phyloP scores from a whole-genome alignment of 2,329 filamentous ascomycete genomes.

The Claviceps arundinis region DNA sequence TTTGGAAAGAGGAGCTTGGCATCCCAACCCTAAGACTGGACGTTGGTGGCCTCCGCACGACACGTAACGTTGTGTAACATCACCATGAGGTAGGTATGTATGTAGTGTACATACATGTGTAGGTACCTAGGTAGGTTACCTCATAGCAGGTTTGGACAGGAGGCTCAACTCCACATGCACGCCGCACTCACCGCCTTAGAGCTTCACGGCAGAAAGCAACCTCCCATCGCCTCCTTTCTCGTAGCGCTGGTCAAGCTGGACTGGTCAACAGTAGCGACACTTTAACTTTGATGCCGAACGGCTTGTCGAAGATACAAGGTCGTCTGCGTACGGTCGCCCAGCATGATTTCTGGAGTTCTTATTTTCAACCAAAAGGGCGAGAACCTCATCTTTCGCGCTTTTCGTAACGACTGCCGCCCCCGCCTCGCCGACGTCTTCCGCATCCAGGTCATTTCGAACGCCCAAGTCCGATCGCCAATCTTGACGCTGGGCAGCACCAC shows the following conservation, averaged over 20 bases:
- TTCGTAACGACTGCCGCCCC: conserved; percentile 95
- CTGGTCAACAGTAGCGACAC: background rate
- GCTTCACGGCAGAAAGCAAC: conserved; percentile 5
- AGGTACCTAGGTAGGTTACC: too few relatives aligned
- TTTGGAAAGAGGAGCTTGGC: too few relatives aligned
- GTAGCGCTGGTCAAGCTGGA: background rate
- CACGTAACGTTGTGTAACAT: too few relatives aligned
- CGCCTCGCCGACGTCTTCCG: conserved; percentile 94
- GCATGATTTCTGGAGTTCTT: conserved; percentile 91
- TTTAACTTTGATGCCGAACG: background rate
- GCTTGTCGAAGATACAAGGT: background rate
- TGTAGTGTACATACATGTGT: too few relatives aligned
- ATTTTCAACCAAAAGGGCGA: conserved; percentile 99
- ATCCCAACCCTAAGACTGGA: too few relatives aligned
- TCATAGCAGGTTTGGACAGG: too few relatives aligned
- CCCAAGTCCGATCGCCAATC: conserved; percentile 93
- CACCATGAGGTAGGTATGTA: too few relatives aligned
- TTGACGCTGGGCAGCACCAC: conserved; percentile 94
- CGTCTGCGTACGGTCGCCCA: conserved; percentile 18
- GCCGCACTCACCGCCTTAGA: conserved; percentile 5
- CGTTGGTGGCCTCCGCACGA: too few relatives aligned
- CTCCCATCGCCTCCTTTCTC: conserved; percentile 1
- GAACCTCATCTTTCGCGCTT: conserved; percentile 98
- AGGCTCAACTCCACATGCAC: background rate
- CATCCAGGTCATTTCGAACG: conserved; percentile 98